These are phyloP conservation scores for Zostera marina DNA, from an alignment of 116 monocot genomes.

Conservation along the genomic window DNA sequence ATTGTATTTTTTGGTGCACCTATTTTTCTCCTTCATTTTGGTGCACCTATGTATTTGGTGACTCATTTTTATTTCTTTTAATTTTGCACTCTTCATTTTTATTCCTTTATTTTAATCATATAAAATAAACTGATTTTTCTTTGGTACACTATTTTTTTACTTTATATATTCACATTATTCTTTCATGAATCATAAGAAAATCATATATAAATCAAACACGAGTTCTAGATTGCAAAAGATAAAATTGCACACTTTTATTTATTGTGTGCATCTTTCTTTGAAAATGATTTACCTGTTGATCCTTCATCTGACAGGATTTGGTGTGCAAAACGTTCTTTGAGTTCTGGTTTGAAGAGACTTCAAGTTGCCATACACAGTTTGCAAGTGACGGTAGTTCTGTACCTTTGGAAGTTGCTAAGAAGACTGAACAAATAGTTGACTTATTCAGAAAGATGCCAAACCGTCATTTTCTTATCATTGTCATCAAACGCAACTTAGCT, in stretches of 20 bases:
- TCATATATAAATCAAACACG: no score
- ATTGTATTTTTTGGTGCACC: no score
- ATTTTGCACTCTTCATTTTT: no score
- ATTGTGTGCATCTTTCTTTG: neutral
- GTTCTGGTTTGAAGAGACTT: constrained; percentile 94
- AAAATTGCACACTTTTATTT: neutral
- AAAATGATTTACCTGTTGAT: constrained; percentile 4
- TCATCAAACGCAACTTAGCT: constrained; percentile 75
- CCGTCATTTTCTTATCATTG: constrained; percentile 67
- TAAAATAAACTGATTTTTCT: no score
- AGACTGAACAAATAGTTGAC: constrained; percentile 95
- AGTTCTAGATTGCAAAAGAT: no score
- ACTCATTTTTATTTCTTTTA: no score
- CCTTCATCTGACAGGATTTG: constrained; percentile 47
- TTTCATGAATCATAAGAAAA: no score
- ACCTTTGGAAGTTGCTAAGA: constrained; percentile 84
- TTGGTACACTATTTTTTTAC: no score
- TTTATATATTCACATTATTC: no score
- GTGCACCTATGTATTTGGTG: no score
- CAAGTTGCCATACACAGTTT: constrained; percentile 67
- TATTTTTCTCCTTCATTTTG: no score
- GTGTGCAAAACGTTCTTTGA: constrained; percentile 98
- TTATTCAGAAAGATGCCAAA: constrained; percentile 76
- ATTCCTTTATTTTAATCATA: no score
- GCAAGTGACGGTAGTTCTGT: constrained; percentile 85